Percentiles rank a stretch among this genome's conserved stretches.
phyloP scores from a whole-genome alignment of 108 stramenopile genomes.

The Aurantiochytrium sp. region DNA sequence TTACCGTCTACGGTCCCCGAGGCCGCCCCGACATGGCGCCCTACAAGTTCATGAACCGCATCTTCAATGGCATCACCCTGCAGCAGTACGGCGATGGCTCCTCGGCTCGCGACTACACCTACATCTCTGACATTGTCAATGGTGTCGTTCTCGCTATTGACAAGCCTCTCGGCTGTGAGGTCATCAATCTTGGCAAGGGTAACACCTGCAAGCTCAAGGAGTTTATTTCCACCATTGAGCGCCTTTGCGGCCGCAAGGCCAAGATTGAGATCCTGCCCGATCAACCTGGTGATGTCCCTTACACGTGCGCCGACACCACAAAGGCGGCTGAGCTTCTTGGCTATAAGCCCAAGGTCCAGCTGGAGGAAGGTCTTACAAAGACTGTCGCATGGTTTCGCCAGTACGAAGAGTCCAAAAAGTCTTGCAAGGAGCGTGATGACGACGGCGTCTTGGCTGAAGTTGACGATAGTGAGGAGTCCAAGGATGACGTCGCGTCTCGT shows the following conservation, averaged over 20 bases:
- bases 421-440: neutral
- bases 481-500: too few species aligned
- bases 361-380: slow-evolving; percentile 84
- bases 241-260: slow-evolving; percentile 72
- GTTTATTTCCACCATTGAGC: slow-evolving; percentile 84
- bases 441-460: neutral
- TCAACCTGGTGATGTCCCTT: slow-evolving; percentile 96
- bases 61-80: slow-evolving; percentile 76
- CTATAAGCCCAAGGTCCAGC: slow-evolving; percentile 74
- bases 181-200: slow-evolving; percentile 95
- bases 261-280: slow-evolving; percentile 77
- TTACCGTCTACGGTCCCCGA: slow-evolving; percentile 92
- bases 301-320: slow-evolving; percentile 88
- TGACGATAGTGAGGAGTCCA: neutral
- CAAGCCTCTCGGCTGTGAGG: slow-evolving; percentile 77
- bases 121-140: slow-evolving; percentile 81
- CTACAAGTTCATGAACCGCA: slow-evolving; percentile 91
- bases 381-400: slow-evolving; percentile 82
- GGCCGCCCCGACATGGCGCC: slow-evolving; percentile 96
- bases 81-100: slow-evolving; percentile 90
- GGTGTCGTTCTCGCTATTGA: slow-evolving; percentile 86
- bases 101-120: slow-evolving; percentile 78
- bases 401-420: neutral
- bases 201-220: slow-evolving; percentile 72
- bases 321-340: slow-evolving; percentile 80